A percentile compares a stretch with the other conserved stretches of the same genome.
These are phyloP conservation scores for Tanacetum coccineum DNA, from an alignment of 129 eudicot species.

Conservation along the genomic window DNA sequence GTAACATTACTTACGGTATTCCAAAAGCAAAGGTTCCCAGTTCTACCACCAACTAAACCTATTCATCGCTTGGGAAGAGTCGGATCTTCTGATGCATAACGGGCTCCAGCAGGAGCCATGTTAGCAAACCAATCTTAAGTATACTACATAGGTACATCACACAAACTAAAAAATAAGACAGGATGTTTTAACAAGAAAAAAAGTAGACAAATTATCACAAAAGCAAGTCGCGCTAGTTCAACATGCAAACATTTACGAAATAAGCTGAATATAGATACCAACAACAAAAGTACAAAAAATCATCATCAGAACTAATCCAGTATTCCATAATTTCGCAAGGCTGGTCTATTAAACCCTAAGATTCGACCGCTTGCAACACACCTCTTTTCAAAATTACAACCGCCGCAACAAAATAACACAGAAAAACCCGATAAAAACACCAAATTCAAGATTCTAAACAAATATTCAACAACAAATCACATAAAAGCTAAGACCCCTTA, in stretches of 20 bases:
- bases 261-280: neutral
- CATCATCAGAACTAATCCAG: neutral
- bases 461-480: too few relatives aligned
- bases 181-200: neutral
- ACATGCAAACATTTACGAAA: neutral
- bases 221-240: neutral
- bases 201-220: neutral
- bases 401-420: neutral
- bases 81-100: conserved; percentile 89
- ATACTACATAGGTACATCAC: conserved; percentile 14
- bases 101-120: conserved; percentile 66
- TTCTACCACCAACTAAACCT: conserved; percentile 85
- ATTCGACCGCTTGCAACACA: neutral
- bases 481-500: neutral
- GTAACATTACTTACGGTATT: conserved; percentile 93
- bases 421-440: neutral
- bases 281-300: neutral
- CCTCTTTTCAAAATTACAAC: neutral
- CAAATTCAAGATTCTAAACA: too few relatives aligned
- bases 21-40: conserved; percentile 93
- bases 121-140: conserved; percentile 28
- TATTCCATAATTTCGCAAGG: neutral
- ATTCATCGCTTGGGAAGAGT: conserved; percentile 94
- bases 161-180: neutral
- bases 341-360: neutral